These are phyloP conservation scores for Ceratonia siliqua DNA, from an alignment of 306 rosid genomes.

Conservation along the genomic window DNA sequence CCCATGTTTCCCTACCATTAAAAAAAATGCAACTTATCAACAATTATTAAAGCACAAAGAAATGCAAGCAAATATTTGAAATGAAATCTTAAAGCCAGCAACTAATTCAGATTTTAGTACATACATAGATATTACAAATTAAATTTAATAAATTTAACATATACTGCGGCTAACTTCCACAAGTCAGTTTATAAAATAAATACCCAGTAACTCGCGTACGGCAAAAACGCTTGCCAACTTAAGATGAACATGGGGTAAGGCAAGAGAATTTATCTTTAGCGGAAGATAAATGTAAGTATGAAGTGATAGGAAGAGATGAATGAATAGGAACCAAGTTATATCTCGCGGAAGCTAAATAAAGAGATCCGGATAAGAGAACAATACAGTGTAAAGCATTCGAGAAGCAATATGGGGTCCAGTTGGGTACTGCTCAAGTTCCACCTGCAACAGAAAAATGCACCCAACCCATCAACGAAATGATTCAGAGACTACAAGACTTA, in stretches of 20 bases:
- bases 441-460: slow-evolving; percentile 45
- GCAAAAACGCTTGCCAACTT: not conserved
- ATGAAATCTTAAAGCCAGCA: not conserved
- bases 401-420: slow-evolving; percentile 97
- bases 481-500: not conserved
- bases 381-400: slow-evolving; percentile 84
- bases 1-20: slow-evolving; percentile 10
- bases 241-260: not conserved
- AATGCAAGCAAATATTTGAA: slow-evolving; percentile 15
- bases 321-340: not conserved
- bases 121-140: not conserved
- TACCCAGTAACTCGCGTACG: not conserved
- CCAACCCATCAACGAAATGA: not conserved
- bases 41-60: not conserved
- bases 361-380: slow-evolving; percentile 10
- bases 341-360: not conserved
- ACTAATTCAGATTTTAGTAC: not conserved
- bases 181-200: too few relatives aligned
- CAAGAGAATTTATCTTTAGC: slow-evolving; percentile 35
- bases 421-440: slow-evolving; percentile 90
- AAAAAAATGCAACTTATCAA: not conserved
- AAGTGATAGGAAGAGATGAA: not conserved
- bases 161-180: not conserved
- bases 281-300: not conserved
- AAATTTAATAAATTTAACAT: not conserved